Base-by-base conservation (phyloP, 352 stramenopile species). In the Thalassiosira livingstoniorum region DNA sequence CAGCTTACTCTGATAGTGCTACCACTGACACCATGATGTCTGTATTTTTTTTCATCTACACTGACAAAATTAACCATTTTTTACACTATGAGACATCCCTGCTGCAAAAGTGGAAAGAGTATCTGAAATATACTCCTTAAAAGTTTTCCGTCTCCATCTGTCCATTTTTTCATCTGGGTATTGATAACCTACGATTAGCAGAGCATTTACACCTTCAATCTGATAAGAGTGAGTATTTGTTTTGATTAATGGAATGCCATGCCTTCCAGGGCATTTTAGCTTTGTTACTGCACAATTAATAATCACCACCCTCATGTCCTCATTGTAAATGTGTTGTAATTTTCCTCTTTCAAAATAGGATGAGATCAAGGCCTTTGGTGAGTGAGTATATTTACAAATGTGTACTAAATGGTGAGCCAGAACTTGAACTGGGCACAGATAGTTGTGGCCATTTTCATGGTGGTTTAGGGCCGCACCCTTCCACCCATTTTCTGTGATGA, bases 91-190 rank as follows among this genome's bases (percentile, higher is more conserved):
- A 23, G 2, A 18, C 60, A 67, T 67, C 4, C 60, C 60, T 23
- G 5, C 34, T 32, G 34, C 45, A 31, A 47, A 51, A 51, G 31
- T 29, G 4, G 60, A n/a, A 13, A 67, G 29, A 58, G n/a, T 51
- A 4, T 67, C 60, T 10, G 7, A 45, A 27, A 67, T 51, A 51
- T 67, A 67, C 29, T 67, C 60, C n/a, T 67, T 67, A n/a, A 67
- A 67, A 27, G 60, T 67, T 27, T n/a, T n/a, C n/a, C 60, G 31
- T 47, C 35, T 47, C 60, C 60, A 67, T 3, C 60, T 15, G 7
- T n/a, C 60, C 60, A 45, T 67, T 45, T 67, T 67, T 34, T 34
- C 15, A 3, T 64, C 4, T 11, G 27, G 21, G 25, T 64, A 3
- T 5, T 4, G n/a, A 42, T 42, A 64, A 39, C 25, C 55, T 4